Evolutionary conservation across 192 early-diverging fungal genomes (phyloP).

Genomic region (Coemansia sp.): DNA sequence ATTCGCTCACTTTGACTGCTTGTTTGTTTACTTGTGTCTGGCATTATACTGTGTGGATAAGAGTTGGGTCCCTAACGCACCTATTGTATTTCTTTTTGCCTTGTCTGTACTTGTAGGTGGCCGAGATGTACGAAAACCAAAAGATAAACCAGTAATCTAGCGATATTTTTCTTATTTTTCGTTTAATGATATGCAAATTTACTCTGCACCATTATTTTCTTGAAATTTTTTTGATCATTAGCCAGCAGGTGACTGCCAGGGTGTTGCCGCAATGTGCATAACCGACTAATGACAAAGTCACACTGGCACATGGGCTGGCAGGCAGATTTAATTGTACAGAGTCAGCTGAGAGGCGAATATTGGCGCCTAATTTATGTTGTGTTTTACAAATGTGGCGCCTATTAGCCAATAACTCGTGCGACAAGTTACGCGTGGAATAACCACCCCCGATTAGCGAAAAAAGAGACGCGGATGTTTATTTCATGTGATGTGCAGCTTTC

Average conservation of each 20-base stretch:
- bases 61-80: background rate
- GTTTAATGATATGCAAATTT: background rate
- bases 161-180: background rate
- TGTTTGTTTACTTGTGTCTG: background rate
- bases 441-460: background rate
- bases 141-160: conserved; percentile 45
- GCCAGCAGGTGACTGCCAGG: background rate
- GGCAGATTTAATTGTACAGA: background rate
- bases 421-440: conserved; percentile 5
- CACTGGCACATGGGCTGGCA: background rate
- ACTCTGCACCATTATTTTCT: background rate
- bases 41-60: background rate
- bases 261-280: background rate
- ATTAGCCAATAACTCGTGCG: background rate
- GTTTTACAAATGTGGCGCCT: conserved; percentile 6
- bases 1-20: conserved; percentile 16
- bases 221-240: background rate
- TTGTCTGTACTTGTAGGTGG: conserved; percentile 36
- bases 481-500: background rate
- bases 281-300: background rate
- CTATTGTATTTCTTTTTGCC: background rate
- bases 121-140: conserved; percentile 61
- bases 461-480: background rate
- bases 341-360: conserved; percentile 2
- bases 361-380: background rate